Percentiles rank a stretch among this genome's conserved stretches.
phyloP scores from a whole-genome alignment of 83 land plant genomes.

The Isoetes engelmannii region DNA sequence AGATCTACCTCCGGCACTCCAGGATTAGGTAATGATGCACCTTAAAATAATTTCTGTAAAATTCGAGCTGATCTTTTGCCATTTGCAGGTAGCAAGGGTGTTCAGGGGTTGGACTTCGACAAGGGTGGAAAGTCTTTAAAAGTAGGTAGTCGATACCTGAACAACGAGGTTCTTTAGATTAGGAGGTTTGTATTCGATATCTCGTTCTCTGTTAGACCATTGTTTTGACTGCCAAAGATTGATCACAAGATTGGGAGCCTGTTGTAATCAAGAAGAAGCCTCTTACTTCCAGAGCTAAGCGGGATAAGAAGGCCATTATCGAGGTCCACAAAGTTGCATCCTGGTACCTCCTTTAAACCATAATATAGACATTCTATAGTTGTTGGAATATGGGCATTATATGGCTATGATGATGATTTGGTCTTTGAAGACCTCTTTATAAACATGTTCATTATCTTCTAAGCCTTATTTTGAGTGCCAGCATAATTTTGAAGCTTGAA shows the following conservation, averaged over 20 bases:
- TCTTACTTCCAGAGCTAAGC: conserved; percentile 75
- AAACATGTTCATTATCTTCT: too few species aligned
- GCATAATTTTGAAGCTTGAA: too few species aligned
- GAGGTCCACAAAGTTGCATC: conserved; percentile 89
- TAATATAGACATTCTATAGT: too few species aligned
- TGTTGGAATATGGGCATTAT: too few species aligned
- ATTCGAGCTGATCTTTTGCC: not conserved
- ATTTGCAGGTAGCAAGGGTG: conserved; percentile 34
- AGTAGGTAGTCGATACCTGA: conserved; percentile 22
- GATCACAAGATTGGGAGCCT: conserved; percentile 99
- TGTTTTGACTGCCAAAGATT: too few species aligned
- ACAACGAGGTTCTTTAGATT: not conserved
- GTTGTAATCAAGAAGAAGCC: conserved; percentile 89
- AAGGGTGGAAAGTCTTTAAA: conserved; percentile 54
- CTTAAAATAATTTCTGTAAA: not conserved
- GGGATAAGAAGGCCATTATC: conserved; percentile 93
- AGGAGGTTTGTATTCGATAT: conserved; percentile 1
- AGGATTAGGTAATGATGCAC: not conserved
- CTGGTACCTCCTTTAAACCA: too few species aligned
- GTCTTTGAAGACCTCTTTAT: too few species aligned
- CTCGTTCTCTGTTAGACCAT: too few species aligned
- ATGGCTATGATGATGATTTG: too few species aligned
- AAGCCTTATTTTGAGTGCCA: too few species aligned
- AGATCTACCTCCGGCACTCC: conserved; percentile 7
- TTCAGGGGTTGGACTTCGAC: conserved; percentile 34